Evolutionary conservation across 2,329 filamentous ascomycete species (phyloP), one percentile per base, ranked within the genome.

Genomic region (Penicillium freii): DNA sequence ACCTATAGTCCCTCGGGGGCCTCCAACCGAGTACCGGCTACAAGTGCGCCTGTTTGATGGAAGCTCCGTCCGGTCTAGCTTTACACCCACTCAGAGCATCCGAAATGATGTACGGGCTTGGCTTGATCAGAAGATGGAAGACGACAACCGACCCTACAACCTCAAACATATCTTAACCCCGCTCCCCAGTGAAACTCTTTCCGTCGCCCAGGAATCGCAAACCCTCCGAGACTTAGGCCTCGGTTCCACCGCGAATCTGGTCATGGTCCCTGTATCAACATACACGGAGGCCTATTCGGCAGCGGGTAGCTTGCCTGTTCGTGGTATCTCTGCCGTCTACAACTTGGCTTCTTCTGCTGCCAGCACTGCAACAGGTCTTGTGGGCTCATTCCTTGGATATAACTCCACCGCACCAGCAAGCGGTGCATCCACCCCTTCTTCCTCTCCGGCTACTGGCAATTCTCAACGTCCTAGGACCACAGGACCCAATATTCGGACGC

Each of bases 31-130:
- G 60, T 86, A 84, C 62, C 83, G 87, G 19, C 77, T 97, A 1
- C 91, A 94, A 67, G 84, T 96, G 19, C 85, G 92, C 8, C 80
- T 96, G 0, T 89, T 95, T 56, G 91, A 97, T 69, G 93, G 93
- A 10, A 87, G 87, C 11, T 92, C 87, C 1, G 83, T 97, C 19
- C 86, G 91, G 40, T 83, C 81, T 4, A 85, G 83, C 19, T 96
- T 97, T 72, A 78, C 84, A 11, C 84, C 86, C 23, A 77, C 78
- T 2, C 80, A 83, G 7, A 89, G 83, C 0, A 80, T 97, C 4
- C 74, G 78, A 7, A 78, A 73, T 7, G 84, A 90, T 43, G 87
- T 97, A 1, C 84, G 93, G 8, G 75, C 80, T 7, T 97, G 91
- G 90, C 82, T 97, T 8, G 89, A 93, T 54, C 78, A 82, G 56